phyloP scores from a whole-genome alignment of 1,284 basidiomycete genomes.

The Melampsora larici-populina region DNA sequence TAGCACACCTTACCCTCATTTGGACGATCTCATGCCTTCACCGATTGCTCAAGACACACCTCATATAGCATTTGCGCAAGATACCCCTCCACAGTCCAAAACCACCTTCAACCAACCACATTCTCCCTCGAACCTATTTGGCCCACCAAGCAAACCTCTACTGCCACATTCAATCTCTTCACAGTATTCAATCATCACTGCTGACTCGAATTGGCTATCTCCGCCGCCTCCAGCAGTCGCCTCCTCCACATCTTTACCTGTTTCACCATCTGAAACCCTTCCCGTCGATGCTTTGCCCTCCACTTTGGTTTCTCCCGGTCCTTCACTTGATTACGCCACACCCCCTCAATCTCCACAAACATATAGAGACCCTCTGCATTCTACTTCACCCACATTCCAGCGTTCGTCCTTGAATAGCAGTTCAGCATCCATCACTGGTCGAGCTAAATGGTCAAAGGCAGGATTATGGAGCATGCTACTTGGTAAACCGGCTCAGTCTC shows the following conservation, averaged over 20 bases:
- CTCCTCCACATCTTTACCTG: neutral
- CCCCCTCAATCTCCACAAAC: slow-evolving; percentile 1
- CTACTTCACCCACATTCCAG: neutral
- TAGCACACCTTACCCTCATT: neutral
- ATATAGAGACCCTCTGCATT: neutral
- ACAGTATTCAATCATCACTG: neutral
- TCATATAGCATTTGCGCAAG: slow-evolving; percentile 8
- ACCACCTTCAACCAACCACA: neutral
- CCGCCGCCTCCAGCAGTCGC: neutral
- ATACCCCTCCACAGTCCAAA: neutral
- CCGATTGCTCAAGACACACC: neutral
- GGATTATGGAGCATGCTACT: neutral
- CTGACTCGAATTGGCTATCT: slow-evolving; percentile 1
- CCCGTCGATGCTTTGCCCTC: neutral
- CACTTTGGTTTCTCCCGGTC: neutral
- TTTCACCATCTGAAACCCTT: neutral
- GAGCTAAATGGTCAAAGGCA: slow-evolving; percentile 8
- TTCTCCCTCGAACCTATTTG: neutral
- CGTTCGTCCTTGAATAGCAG: neutral
- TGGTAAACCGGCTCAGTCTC: neutral
- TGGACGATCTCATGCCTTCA: neutral
- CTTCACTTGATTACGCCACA: neutral
- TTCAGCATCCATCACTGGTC: neutral
- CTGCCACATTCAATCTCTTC: neutral
- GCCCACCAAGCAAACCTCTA: neutral